Percentiles rank a stretch among this genome's conserved stretches.
Evolutionary conservation across 306 rosid genomes (phyloP).

Genomic region (Psophocarpus tetragonolobus): DNA sequence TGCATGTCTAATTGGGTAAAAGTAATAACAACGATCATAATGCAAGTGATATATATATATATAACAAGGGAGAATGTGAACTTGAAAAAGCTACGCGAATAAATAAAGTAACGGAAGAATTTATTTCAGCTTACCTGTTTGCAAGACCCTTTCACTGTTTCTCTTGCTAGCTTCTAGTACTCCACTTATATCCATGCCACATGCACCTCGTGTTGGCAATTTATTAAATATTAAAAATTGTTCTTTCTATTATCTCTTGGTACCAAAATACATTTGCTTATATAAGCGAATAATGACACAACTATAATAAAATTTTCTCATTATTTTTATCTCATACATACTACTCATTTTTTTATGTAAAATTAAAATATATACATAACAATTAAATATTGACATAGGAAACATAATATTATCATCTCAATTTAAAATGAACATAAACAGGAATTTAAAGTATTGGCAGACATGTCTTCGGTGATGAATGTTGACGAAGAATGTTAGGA

Average conservation of each 20-base stretch:
- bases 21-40: slow-evolving; percentile 5
- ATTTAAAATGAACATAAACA: not conserved
- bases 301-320: not conserved
- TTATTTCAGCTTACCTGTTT: slow-evolving; percentile 26
- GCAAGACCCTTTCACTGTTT: slow-evolving; percentile 7
- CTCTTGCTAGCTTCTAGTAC: not conserved
- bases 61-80: not conserved
- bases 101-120: slow-evolving; percentile 23
- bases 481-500: too few species aligned
- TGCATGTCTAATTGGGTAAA: not conserved
- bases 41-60: too few species aligned
- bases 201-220: not conserved
- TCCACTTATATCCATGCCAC: not conserved
- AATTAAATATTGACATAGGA: not conserved
- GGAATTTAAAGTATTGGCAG: not conserved
- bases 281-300: not conserved
- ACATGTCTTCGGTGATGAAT: too few species aligned
- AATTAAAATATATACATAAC: not conserved
- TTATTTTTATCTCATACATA: not conserved
- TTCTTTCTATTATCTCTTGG: not conserved
- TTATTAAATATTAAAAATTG: not conserved
- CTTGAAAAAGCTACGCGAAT: not conserved
- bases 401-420: not conserved
- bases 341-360: not conserved
- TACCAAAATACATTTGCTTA: not conserved